Percentiles rank a stretch among this genome's conserved stretches.
These are phyloP conservation scores for Fraxinus platypoda DNA, from an alignment of 305 asterid species.

Conservation along the genomic window DNA sequence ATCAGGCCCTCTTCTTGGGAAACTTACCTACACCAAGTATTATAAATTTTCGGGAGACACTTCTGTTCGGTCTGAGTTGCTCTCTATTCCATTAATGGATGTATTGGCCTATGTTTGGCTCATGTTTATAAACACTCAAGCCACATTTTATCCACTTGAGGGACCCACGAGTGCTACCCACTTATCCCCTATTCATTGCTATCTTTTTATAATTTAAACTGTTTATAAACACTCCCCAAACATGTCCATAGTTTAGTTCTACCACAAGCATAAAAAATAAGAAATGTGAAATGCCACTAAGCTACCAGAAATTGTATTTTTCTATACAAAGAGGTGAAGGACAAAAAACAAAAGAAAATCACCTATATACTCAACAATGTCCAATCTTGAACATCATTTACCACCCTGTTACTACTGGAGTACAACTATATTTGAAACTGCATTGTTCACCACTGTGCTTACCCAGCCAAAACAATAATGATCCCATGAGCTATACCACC, in stretches of 20 bases:
- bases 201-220: neutral
- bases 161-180: neutral
- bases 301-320: neutral
- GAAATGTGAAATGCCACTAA: neutral
- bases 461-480: neutral
- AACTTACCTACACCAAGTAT: neutral
- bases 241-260: neutral
- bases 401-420: neutral
- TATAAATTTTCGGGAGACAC: neutral
- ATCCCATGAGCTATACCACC: neutral
- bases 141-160: neutral
- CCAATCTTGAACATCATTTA: neutral
- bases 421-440: neutral
- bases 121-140: neutral
- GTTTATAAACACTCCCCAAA: neutral
- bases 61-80: neutral
- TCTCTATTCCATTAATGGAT: constrained; percentile 5
- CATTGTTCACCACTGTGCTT: neutral
- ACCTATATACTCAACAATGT: neutral
- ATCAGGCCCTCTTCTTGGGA: neutral
- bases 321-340: neutral
- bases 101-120: neutral
- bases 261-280: neutral
- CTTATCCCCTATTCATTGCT: neutral
- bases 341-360: neutral